Evolutionary conservation across 139 green algal species (phyloP).

Genomic region (Volvox reticuliferus): DNA sequence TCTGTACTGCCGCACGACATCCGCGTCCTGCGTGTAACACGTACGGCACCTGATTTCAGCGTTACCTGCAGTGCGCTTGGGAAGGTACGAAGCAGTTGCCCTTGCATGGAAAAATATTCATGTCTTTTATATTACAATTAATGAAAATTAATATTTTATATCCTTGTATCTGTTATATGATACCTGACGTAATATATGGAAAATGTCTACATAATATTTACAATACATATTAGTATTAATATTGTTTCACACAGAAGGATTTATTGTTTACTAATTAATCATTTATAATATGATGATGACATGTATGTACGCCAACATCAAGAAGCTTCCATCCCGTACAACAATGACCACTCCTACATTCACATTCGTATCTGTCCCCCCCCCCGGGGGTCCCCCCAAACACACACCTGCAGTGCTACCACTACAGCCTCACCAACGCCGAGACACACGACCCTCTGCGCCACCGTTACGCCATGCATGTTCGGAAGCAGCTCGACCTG

Average conservation of each 20-base stretch:
- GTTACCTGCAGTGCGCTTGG: slow-evolving; percentile 64
- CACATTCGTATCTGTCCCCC: too few species aligned
- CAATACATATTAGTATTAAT: too few species aligned
- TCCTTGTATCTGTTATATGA: too few species aligned
- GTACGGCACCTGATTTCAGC: slow-evolving; percentile 75
- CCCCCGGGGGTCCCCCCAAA: too few species aligned
- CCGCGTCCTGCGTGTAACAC: slow-evolving; percentile 49
- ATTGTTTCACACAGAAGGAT: too few species aligned
- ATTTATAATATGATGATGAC: too few species aligned
- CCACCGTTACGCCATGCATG: slow-evolving; percentile 53
- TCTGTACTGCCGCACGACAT: slow-evolving; percentile 75
- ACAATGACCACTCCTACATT: too few species aligned
- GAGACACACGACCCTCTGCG: slow-evolving; percentile 61
- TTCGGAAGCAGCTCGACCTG: slow-evolving; percentile 59
- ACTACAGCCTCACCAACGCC: slow-evolving; percentile 67
- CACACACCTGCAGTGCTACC: slow-evolving; percentile 70
- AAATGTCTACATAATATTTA: too few species aligned
- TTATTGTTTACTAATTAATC: too few species aligned
- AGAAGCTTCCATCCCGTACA: too few species aligned
- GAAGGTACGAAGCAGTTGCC: slow-evolving; percentile 38
- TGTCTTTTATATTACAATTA: background rate
- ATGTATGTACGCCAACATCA: background rate
- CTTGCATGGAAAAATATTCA: background rate
- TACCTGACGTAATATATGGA: too few species aligned
- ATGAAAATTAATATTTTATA: too few species aligned